Evolutionary conservation across 495 filamentous ascomycete species (phyloP).

Genomic region (Neurospora tetrasperma): DNA sequence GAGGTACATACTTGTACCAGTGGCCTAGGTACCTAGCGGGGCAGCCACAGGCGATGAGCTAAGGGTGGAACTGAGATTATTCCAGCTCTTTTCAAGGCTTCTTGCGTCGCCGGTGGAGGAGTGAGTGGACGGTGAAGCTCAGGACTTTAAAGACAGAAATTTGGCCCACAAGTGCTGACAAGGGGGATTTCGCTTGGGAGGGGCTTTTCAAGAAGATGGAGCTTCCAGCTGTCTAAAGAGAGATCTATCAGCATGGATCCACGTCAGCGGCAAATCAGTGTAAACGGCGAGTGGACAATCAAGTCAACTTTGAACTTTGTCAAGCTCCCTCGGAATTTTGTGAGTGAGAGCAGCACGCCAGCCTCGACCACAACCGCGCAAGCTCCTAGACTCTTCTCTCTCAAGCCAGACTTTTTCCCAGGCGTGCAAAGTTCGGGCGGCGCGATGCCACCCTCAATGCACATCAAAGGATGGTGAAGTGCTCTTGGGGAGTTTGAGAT

Average conservation of each 20-base stretch:
- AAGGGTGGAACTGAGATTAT: background rate
- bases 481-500: background rate
- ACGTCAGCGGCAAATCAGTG: background rate
- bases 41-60: background rate
- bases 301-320: background rate
- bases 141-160: background rate
- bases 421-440: background rate
- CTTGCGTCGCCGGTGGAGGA: background rate
- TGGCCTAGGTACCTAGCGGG: background rate
- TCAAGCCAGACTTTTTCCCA: background rate
- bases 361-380: background rate
- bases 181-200: background rate
- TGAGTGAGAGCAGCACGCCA: background rate
- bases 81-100: background rate
- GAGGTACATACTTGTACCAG: conserved; percentile 2
- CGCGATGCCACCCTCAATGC: background rate
- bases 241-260: background rate
- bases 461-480: background rate
- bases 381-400: background rate
- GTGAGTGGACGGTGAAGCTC: background rate
- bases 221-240: background rate
- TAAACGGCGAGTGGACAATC: background rate
- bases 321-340: background rate
- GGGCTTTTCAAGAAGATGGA: background rate
- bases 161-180: background rate